A percentile compares a stretch with the other conserved stretches of the same genome.
phyloP scores from a whole-genome alignment of 495 filamentous ascomycete species.

The Aspergillus ellipticus region DNA sequence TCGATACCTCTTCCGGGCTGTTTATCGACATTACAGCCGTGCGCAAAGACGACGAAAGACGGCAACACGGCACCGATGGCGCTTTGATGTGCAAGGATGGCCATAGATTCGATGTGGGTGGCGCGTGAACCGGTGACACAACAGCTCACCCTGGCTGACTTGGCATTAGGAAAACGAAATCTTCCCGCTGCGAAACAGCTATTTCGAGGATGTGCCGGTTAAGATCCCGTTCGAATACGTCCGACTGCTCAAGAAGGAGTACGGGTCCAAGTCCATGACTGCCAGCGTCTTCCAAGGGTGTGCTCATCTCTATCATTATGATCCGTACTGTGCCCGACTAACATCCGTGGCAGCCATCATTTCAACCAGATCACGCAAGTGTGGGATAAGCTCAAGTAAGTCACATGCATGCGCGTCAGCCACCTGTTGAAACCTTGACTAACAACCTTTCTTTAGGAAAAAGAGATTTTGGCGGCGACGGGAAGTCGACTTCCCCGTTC shows the following conservation, averaged over 20 bases:
- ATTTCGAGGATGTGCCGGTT: constrained; percentile 73
- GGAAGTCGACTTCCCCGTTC: constrained; percentile 9
- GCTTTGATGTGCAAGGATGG: constrained; percentile 56
- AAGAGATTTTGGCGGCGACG: constrained; percentile 2
- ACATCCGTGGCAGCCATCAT: constrained; percentile 22
- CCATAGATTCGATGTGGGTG: constrained; percentile 48
- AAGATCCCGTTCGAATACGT: constrained; percentile 75
- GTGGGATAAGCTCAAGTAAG: constrained; percentile 29
- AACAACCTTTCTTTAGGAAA: constrained; percentile 3
- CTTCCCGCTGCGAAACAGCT: constrained; percentile 72
- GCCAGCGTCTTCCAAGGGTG: constrained; percentile 61
- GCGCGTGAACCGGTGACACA: neutral
- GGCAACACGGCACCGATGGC: constrained; percentile 30
- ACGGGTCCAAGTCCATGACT: constrained; percentile 62
- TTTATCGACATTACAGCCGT: constrained; percentile 64
- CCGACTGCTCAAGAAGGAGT: constrained; percentile 69
- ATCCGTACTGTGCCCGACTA: neutral
- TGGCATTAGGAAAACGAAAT: constrained; percentile 56
- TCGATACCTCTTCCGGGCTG: constrained; percentile 56
- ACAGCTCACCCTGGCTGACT: constrained; percentile 9
- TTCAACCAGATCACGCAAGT: constrained; percentile 33
- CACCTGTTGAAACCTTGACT: neutral
- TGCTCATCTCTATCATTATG: constrained; percentile 19
- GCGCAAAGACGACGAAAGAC: constrained; percentile 38
- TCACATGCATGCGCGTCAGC: neutral